Evolutionary conservation across 371 early-diverging fungal genomes (phyloP), one percentile per base, ranked within the genome.

Genomic region (Apophysomyces ossiformis): DNA sequence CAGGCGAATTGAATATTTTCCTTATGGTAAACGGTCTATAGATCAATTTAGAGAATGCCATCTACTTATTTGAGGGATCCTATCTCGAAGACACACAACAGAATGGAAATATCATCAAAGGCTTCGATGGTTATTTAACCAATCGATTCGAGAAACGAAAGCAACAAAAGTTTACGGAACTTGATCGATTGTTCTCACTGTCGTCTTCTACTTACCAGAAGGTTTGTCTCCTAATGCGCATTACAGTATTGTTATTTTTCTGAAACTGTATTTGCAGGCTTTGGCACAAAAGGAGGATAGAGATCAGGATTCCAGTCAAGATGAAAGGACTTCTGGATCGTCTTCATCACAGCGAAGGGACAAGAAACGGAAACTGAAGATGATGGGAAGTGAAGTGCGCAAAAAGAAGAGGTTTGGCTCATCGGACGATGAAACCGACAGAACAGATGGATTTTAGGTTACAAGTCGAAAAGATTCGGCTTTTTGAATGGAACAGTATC

Each of bases 31-130:
- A 13, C 37, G 21, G 21, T 18, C n/a, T n/a, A 16, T 35, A 75
- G 76, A 70, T 82, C 63, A 88, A 83, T 41, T 73, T 94, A 12
- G 95, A 94, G 71, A 74, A 86, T 37, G 83, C 86, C 54, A 90
- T 94, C 62, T 94, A 92, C 75, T 73, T 85, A 5, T 90, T 91
- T 74, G 95, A 94, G 67, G 90, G 90, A 1, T 87, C 90, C 11
- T 94, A 94, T 68, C 69, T 94, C 54, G 93, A 92, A 73, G 93
- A 94, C 56, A 93, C 95, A 5, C 88, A 85, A 56, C 84, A 82
- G 39, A 85, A 86, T 56, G 95, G 95, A 13, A 94, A 94, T 65
- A 89, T 94, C 50, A 88, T 94, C 58, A 85, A 87, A 37, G 95
- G 95, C 0, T 94, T 93, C 69, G 93, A 92, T 44, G 91, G 90